phyloP scores from a whole-genome alignment of 139 green algal species.

The Chlorella sp. region DNA sequence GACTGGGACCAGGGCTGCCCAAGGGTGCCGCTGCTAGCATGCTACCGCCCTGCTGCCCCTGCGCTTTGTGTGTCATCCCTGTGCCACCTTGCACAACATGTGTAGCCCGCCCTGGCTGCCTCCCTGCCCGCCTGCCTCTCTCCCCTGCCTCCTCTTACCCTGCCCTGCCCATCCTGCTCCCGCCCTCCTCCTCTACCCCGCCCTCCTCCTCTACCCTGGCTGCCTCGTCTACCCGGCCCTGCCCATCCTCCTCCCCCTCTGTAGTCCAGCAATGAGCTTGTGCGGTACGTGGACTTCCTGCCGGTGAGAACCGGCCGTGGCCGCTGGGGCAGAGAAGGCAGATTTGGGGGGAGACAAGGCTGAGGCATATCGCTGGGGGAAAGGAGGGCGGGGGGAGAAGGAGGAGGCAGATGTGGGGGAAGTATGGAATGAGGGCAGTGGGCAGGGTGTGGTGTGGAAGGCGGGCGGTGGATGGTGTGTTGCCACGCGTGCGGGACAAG shows the following conservation, averaged over 20 bases:
- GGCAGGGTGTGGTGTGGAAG: too few species aligned
- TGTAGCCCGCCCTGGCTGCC: background rate
- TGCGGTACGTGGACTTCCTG: conserved; percentile 51
- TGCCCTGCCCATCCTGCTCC: background rate
- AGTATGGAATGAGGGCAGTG: too few species aligned
- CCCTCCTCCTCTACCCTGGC: background rate
- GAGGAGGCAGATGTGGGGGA: background rate
- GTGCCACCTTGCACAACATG: too few species aligned
- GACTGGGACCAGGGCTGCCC: too few species aligned
- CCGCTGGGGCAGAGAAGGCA: background rate
- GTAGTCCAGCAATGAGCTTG: conserved; percentile 20
- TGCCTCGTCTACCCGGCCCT: background rate
- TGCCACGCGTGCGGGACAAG: too few species aligned
- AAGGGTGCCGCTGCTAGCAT: too few species aligned
- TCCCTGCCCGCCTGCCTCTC: background rate
- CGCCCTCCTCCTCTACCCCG: background rate
- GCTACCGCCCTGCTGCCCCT: too few species aligned
- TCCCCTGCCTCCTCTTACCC: too few species aligned
- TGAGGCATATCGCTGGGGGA: too few species aligned
- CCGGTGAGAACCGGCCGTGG: background rate
- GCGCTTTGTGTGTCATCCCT: too few species aligned
- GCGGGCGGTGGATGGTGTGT: too few species aligned
- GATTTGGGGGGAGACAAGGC: too few species aligned
- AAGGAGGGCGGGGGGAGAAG: background rate
- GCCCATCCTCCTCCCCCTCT: background rate